Evolutionary conservation across 371 early-diverging fungal species (phyloP).

Genomic region (Mucor sp.): DNA sequence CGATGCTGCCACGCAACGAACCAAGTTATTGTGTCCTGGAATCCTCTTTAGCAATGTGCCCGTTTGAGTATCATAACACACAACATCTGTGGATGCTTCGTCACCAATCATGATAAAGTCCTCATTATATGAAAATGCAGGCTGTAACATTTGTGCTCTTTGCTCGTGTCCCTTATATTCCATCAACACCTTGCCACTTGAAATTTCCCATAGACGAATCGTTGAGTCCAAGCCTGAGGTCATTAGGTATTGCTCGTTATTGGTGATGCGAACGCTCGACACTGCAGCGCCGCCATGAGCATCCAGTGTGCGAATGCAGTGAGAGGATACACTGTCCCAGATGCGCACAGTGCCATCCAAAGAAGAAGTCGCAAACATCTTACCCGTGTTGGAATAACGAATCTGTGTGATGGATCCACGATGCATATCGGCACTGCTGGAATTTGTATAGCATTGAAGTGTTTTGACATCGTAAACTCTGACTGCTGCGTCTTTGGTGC

Average conservation of each 20-base stretch:
- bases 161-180: conserved; percentile 75
- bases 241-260: conserved; percentile 75
- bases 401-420: conserved; percentile 73
- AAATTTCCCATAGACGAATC: conserved; percentile 83
- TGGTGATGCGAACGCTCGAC: conserved; percentile 72
- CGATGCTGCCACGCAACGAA: conserved; percentile 47
- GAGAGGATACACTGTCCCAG: conserved; percentile 83
- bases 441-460: conserved; percentile 73
- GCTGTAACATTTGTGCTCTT: conserved; percentile 43
- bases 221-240: conserved; percentile 80
- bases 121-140: conserved; percentile 77
- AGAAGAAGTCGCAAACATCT: conserved; percentile 73
- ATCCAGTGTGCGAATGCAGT: conserved; percentile 63
- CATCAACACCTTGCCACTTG: conserved; percentile 65
- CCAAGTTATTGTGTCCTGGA: conserved; percentile 49
- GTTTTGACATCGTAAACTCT: conserved; percentile 87
- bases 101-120: conserved; percentile 78
- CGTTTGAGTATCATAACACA: conserved; percentile 70
- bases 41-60: conserved; percentile 54
- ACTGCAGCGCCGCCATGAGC: conserved; percentile 84
- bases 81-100: conserved; percentile 63
- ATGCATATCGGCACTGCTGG: conserved; percentile 56
- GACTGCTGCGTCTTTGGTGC: conserved; percentile 75
- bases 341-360: conserved; percentile 87
- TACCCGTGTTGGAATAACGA: conserved; percentile 74